Percentiles rank a stretch among this genome's conserved stretches.
These are phyloP conservation scores for Fraxinus anomala DNA, from an alignment of 257 asterid genomes.

Conservation along the genomic window DNA sequence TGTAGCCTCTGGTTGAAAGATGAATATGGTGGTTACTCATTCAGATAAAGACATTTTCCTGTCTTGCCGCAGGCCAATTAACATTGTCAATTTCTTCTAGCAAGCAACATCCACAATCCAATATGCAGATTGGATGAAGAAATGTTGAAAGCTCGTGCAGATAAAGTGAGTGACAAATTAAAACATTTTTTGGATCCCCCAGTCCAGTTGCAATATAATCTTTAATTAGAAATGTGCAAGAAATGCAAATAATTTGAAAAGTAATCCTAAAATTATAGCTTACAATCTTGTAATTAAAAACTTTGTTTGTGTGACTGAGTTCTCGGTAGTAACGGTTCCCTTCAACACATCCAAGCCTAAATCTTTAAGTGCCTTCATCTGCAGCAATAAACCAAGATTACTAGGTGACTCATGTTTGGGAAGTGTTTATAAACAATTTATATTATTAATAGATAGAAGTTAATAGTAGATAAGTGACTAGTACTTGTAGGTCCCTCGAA, in stretches of 20 bases:
- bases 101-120: background rate
- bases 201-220: conserved; percentile 3
- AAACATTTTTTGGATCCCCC: background rate
- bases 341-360: conserved; percentile 91
- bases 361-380: conserved; percentile 97
- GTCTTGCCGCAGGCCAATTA: background rate
- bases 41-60: background rate
- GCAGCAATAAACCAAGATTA: conserved; percentile 32
- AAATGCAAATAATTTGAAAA: background rate
- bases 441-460: too few relatives aligned
- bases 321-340: conserved; percentile 87
- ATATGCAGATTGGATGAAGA: background rate
- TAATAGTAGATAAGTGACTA: too few relatives aligned
- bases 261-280: conserved; percentile 32
- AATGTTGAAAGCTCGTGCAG: background rate
- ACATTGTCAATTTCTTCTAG: background rate
- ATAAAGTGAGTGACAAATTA: background rate
- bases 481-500: too few relatives aligned
- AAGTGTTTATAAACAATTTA: too few relatives aligned
- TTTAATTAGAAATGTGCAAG: background rate
- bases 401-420: background rate
- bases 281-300: conserved; percentile 73
- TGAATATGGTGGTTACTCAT: background rate
- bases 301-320: conserved; percentile 71
- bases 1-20: background rate